phyloP scores from a whole-genome alignment of 2,329 filamentous ascomycete genomes.

The Meredithiella fracta region DNA sequence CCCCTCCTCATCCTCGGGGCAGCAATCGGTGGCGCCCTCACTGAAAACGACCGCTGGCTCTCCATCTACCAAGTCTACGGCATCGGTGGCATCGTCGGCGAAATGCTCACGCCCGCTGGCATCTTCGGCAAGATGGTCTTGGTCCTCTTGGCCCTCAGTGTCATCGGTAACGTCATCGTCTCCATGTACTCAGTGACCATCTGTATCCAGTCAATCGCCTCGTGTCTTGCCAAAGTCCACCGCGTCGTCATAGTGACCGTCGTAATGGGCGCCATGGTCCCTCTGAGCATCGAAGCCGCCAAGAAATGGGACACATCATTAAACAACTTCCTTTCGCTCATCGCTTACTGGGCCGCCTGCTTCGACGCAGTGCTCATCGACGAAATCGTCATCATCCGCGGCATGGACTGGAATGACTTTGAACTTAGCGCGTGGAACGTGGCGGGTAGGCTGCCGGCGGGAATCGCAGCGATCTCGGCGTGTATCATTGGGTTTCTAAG shows the following conservation, averaged over 20 bases:
- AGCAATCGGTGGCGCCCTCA: constrained; percentile 23
- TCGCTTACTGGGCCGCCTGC: constrained; percentile 31
- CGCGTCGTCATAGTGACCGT: constrained; percentile 27
- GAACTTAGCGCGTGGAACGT: constrained; percentile 30
- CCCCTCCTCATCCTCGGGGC: constrained; percentile 25
- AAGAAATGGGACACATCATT: constrained; percentile 26
- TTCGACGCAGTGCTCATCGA: constrained; percentile 27
- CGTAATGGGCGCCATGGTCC: constrained; percentile 27
- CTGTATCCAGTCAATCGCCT: constrained; percentile 28
- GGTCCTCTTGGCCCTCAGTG: constrained; percentile 21
- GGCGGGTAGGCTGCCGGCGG: constrained; percentile 25
- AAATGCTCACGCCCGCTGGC: constrained; percentile 21
- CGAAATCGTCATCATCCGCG: constrained; percentile 29
- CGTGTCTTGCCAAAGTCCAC: constrained; percentile 25
- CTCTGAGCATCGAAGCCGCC: constrained; percentile 24
- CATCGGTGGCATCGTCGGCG: constrained; percentile 20
- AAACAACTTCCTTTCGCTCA: constrained; percentile 28
- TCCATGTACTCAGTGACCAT: constrained; percentile 26
- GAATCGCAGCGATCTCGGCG: constrained; percentile 28
- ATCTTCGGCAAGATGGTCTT: constrained; percentile 24
- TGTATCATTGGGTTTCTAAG: constrained; percentile 28
- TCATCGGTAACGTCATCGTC: constrained; percentile 25
- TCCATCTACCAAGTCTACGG: constrained; percentile 19
- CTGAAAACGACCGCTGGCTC: constrained; percentile 20
- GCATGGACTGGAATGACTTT: constrained; percentile 25